These are phyloP conservation scores for Fusarium sp. DNA, from an alignment of 2,329 filamentous ascomycete species.

Conservation along the genomic window DNA sequence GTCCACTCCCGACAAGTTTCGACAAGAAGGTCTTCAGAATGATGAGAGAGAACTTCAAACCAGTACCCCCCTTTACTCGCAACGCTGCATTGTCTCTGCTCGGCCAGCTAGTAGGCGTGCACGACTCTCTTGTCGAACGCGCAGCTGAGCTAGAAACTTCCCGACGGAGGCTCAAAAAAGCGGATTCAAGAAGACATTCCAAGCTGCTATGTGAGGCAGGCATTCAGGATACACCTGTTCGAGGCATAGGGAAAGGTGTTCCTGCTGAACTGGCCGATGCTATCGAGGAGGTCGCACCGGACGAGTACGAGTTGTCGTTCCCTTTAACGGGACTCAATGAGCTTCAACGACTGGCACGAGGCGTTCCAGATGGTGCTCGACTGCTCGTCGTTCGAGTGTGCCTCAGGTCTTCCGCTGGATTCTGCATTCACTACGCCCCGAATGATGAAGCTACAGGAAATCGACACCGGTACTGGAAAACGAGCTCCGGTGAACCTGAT, in stretches of 20 bases:
- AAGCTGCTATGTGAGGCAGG: neutral
- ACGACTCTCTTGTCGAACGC: neutral
- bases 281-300: neutral
- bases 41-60: neutral
- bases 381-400: neutral
- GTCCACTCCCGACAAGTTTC: neutral
- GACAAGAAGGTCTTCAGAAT: neutral
- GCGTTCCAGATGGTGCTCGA: neutral
- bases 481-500: neutral
- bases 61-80: neutral
- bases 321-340: neutral
- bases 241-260: neutral
- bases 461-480: neutral
- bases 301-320: slow-evolving; percentile 2
- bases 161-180: neutral
- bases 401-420: neutral
- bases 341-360: neutral
- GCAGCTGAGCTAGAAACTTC: neutral
- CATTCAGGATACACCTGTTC: neutral
- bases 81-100: neutral
- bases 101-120: neutral
- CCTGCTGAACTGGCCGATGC: neutral
- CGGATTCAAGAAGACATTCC: neutral
- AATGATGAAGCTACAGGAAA: neutral
- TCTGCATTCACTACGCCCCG: slow-evolving; percentile 1